Percentiles rank a stretch among this genome's conserved stretches.
phyloP scores from a whole-genome alignment of 2,329 filamentous ascomycete species.

The Clarireedia hainanense region DNA sequence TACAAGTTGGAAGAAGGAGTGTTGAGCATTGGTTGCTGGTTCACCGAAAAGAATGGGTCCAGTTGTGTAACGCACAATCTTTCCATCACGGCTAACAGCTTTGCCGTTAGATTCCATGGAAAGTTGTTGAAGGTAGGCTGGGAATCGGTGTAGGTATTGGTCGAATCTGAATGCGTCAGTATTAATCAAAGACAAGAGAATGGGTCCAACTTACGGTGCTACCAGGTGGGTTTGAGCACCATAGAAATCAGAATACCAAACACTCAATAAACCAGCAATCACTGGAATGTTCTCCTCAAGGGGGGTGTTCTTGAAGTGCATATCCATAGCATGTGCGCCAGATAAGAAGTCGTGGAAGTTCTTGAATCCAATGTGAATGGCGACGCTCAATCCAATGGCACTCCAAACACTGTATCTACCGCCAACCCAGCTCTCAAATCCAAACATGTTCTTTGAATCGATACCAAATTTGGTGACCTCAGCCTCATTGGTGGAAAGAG shows the following conservation, averaged over 20 bases:
- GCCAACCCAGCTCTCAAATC: constrained; percentile 97
- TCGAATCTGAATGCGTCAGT: constrained; percentile 64
- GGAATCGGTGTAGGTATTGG: constrained; percentile 98
- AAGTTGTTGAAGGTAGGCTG: constrained; percentile 95
- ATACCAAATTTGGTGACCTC: constrained; percentile 99
- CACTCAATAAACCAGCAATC: constrained; percentile 84
- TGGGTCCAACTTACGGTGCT: constrained; percentile 62
- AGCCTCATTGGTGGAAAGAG: constrained; percentile 87
- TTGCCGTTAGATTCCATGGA: constrained; percentile 99
- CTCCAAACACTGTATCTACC: constrained; percentile 99
- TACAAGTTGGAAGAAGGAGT: constrained; percentile 99
- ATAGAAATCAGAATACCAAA: constrained; percentile 99
- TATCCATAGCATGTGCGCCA: constrained; percentile 95
- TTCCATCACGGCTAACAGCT: constrained; percentile 81
- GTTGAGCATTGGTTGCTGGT: constrained; percentile 97
- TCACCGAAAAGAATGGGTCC: constrained; percentile 95
- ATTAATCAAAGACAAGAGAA: constrained; percentile 4
- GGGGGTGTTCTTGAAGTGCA: constrained; percentile 89
- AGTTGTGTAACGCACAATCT: constrained; percentile 94
- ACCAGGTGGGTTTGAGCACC: constrained; percentile 96
- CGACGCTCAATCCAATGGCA: constrained; percentile 90
- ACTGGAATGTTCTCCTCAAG: constrained; percentile 92
- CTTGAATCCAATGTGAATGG: constrained; percentile 90
- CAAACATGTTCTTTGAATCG: constrained; percentile 99
- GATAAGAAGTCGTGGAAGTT: constrained; percentile 96